Evolutionary conservation across 768 basidiomycete genomes (phyloP).

Genomic region (Cantharellus anzutake): DNA sequence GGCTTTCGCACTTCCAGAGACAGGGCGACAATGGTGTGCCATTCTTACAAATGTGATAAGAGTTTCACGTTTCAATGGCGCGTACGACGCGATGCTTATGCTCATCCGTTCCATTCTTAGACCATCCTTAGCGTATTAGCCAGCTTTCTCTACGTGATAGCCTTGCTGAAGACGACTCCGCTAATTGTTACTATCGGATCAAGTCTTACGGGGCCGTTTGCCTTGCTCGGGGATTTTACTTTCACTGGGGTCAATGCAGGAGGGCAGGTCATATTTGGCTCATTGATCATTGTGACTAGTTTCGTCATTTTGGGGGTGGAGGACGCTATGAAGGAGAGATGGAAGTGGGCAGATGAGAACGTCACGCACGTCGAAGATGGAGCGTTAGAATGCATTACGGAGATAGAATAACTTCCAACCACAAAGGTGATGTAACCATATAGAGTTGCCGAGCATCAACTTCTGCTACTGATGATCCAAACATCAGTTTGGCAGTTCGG

Average conservation of each 20-base stretch:
- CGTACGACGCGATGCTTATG: neutral
- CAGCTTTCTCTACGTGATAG: slow-evolving; percentile 71
- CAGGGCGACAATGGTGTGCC: slow-evolving; percentile 27
- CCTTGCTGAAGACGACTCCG: slow-evolving; percentile 95
- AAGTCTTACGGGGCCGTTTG: slow-evolving; percentile 82
- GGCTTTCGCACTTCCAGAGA: slow-evolving; percentile 46
- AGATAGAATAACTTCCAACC: no score
- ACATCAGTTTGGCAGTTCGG: no score
- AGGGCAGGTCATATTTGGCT: slow-evolving; percentile 49
- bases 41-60: slow-evolving; percentile 35
- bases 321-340: neutral
- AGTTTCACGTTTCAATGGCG: slow-evolving; percentile 1
- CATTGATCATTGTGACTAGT: slow-evolving; percentile 50
- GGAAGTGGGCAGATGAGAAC: neutral
- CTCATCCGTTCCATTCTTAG: slow-evolving; percentile 19
- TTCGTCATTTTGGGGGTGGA: slow-evolving; percentile 50
- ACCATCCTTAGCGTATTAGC: slow-evolving; percentile 70
- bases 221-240: slow-evolving; percentile 63
- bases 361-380: no score
- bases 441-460: no score
- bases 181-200: slow-evolving; percentile 85
- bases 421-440: no score
- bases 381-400: no score
- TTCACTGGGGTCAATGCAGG: slow-evolving; percentile 32
- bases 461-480: no score